These are phyloP conservation scores for Arabidopsis hybrid DNA, from an alignment of 441 rosid species.

Conservation along the genomic window DNA sequence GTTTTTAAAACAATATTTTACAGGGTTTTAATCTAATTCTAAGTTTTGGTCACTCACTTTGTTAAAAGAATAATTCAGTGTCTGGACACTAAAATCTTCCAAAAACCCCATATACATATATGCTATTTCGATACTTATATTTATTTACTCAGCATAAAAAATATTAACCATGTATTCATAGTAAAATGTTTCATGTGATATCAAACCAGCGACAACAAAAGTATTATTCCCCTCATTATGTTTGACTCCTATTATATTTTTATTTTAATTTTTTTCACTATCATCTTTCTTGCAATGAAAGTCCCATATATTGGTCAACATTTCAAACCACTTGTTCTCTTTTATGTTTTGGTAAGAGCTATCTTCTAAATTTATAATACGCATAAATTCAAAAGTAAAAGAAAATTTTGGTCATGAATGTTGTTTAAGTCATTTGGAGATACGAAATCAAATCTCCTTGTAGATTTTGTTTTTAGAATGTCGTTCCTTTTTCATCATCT, in stretches of 20 bases:
- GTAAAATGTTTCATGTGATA: neutral
- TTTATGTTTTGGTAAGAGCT: constrained; percentile 4
- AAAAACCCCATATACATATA: no score
- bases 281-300: constrained; percentile 12
- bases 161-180: neutral
- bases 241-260: neutral
- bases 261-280: neutral
- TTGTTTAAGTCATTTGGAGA: neutral
- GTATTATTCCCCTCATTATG: neutral
- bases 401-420: neutral
- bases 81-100: no score
- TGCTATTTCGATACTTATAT: neutral
- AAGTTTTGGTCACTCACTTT: neutral
- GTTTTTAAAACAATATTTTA: neutral
- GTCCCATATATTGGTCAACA: constrained; percentile 20
- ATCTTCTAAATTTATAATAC: neutral
- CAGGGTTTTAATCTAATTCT: neutral
- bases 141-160: neutral
- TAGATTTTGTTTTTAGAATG: neutral
- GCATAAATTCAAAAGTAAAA: neutral
- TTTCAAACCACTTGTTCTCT: neutral
- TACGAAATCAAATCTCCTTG: constrained; percentile 24
- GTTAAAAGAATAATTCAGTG: neutral
- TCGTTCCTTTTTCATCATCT: neutral
- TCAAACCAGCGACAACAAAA: neutral